Conservation (phyloP, 2,329 filamentous ascomycete species). For the Arthrobotrys entomopaga region DNA sequence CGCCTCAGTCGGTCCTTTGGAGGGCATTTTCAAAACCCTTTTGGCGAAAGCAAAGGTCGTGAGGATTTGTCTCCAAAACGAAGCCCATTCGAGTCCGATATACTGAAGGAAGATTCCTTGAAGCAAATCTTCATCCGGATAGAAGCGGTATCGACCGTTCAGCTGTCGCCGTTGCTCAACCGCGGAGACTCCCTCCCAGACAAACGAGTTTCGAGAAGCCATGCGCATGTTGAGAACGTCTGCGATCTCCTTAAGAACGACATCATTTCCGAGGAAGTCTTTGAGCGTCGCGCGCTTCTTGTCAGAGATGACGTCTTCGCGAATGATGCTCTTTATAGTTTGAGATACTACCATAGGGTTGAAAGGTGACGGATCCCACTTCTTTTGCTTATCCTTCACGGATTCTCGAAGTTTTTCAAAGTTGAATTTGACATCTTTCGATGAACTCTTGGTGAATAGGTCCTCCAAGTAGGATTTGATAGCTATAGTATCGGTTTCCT, state of each 20-base stretch:
- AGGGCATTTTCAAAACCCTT: conserved; percentile 5
- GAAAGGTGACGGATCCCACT: conserved; percentile 61
- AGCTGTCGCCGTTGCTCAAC: conserved; percentile 67
- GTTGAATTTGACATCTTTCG: conserved; percentile 63
- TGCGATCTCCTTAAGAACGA: conserved; percentile 67
- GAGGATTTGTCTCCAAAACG: conserved; percentile 64
- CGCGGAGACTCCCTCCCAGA: conserved; percentile 65
- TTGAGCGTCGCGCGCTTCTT: conserved; percentile 67
- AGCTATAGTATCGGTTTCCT: conserved; percentile 64
- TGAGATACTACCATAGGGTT: conserved; percentile 63
- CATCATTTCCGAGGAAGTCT: conserved; percentile 66
- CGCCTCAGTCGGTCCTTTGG: conserved; percentile 13
- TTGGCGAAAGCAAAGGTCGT: conserved; percentile 58
- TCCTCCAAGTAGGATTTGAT: conserved; percentile 67
- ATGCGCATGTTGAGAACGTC: conserved; percentile 71
- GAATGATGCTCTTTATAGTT: conserved; percentile 66
- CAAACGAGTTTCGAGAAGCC: conserved; percentile 66
- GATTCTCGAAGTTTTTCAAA: conserved; percentile 63
- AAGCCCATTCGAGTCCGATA: conserved; percentile 67
- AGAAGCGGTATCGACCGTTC: conserved; percentile 70
- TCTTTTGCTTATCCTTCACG: conserved; percentile 59
- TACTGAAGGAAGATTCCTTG: conserved; percentile 69
- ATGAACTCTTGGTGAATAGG: conserved; percentile 64
- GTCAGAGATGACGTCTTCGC: conserved; percentile 66
- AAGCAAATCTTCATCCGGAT: conserved; percentile 70